These are phyloP conservation scores for Leptodermis oblonga DNA, from an alignment of 257 asterid species.

Conservation along the genomic window DNA sequence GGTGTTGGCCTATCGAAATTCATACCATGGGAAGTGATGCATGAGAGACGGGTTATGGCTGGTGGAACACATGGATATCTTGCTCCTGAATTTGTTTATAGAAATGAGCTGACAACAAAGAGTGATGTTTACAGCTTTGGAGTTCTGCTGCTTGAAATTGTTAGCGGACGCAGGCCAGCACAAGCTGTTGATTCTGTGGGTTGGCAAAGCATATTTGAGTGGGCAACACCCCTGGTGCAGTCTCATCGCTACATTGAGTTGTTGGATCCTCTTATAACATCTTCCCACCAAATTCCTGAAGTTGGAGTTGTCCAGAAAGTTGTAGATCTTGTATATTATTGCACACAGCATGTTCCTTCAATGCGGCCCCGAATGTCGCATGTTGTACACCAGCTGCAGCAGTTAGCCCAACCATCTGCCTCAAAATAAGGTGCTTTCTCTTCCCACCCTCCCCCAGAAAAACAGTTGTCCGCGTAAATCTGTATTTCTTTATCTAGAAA, in stretches of 20 bases:
- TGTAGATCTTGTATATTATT: constrained; percentile 91
- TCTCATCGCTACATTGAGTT: constrained; percentile 77
- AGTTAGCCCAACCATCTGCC: constrained; percentile 59
- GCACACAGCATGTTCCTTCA: constrained; percentile 97
- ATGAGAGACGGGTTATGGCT: constrained; percentile 91
- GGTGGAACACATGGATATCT: constrained; percentile 99
- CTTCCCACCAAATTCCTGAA: constrained; percentile 79
- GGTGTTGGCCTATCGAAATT: constrained; percentile 97
- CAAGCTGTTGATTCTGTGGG: constrained; percentile 96
- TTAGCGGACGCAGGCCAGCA: constrained; percentile 91
- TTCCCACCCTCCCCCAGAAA: background rate
- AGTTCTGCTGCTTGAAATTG: constrained; percentile 86
- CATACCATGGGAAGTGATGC: constrained; percentile 97
- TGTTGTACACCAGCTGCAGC: constrained; percentile 95
- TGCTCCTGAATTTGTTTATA: constrained; percentile 94
- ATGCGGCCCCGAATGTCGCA: constrained; percentile 99
- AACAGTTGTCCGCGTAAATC: background rate
- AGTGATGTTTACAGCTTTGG: constrained; percentile 99
- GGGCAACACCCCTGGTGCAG: constrained; percentile 98
- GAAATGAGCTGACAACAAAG: constrained; percentile 94
- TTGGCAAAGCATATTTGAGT: constrained; percentile 97
- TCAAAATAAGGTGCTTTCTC: constrained; percentile 32
- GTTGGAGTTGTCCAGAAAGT: constrained; percentile 74
- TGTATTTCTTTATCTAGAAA: background rate
- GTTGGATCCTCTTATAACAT: constrained; percentile 76